phyloP scores from a whole-genome alignment of 441 rosid species.

The Syzygium malaccense region DNA sequence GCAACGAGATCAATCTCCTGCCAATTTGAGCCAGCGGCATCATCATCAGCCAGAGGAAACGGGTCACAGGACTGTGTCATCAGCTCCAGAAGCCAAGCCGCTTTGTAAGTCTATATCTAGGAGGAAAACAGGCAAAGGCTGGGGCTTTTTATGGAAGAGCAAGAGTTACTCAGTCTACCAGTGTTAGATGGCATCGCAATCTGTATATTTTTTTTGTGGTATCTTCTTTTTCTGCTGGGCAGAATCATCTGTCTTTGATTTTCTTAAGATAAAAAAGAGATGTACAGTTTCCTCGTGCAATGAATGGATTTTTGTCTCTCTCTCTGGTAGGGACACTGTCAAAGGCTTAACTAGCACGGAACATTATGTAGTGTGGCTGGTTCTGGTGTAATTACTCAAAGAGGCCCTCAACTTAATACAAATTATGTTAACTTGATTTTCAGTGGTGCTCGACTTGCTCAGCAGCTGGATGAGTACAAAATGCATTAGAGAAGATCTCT shows the following conservation, averaged over 20 bases:
- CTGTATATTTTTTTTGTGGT: slow-evolving; percentile 17
- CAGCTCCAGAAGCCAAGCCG: slow-evolving; percentile 48
- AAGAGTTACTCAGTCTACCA: slow-evolving; percentile 66
- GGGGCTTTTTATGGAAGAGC: slow-evolving; percentile 69
- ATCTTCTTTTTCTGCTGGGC: slow-evolving; percentile 22
- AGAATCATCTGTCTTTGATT: slow-evolving; percentile 1
- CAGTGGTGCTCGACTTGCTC: background rate
- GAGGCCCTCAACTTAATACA: background rate
- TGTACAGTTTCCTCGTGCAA: slow-evolving; percentile 42
- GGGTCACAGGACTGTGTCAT: background rate
- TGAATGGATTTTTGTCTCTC: slow-evolving; percentile 23
- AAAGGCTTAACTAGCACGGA: background rate
- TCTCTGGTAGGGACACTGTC: slow-evolving; percentile 5
- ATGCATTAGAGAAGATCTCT: background rate
- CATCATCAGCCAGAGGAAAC: background rate
- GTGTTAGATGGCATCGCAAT: slow-evolving; percentile 25
- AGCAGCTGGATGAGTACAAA: background rate
- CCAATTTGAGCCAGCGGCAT: slow-evolving; percentile 8
- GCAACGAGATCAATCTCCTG: slow-evolving; percentile 64
- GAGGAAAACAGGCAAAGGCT: slow-evolving; percentile 56
- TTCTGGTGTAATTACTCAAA: background rate
- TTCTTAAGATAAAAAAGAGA: slow-evolving; percentile 30
- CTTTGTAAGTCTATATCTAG: slow-evolving; percentile 65
- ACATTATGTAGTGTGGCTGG: background rate
- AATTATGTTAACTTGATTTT: background rate